Evolutionary conservation across 2,329 filamentous ascomycete species (phyloP).

Genomic region (Cercospora nicotianae): DNA sequence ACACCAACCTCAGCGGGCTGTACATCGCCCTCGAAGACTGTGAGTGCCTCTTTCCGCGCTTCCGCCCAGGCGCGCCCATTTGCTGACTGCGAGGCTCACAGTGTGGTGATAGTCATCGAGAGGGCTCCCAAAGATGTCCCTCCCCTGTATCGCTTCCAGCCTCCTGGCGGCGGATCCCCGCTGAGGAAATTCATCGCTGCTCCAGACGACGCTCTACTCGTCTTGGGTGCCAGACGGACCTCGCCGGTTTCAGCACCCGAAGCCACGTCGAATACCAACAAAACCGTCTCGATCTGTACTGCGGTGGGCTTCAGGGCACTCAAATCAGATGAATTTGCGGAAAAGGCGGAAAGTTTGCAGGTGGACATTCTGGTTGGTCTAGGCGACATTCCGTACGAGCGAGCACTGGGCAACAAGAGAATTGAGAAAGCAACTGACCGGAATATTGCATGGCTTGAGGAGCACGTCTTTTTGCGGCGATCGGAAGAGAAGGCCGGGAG

Average conservation of each 20-base stretch:
- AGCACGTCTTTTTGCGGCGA: constrained; percentile 54
- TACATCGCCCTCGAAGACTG: constrained; percentile 92
- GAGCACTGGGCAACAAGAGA: constrained; percentile 58
- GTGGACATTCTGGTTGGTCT: constrained; percentile 80
- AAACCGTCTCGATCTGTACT: constrained; percentile 74
- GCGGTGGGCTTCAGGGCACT: constrained; percentile 81
- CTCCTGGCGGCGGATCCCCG: constrained; percentile 51
- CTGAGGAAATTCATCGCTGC: constrained; percentile 77
- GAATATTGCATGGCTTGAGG: constrained; percentile 77
- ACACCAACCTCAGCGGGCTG: constrained; percentile 65
- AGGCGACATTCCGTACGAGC: constrained; percentile 68
- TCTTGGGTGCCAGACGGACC: constrained; percentile 75
- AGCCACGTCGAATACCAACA: constrained; percentile 51
- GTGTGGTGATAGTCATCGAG: constrained; percentile 60
- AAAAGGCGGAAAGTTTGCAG: constrained; percentile 62
- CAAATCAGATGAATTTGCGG: constrained; percentile 66
- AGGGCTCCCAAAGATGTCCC: constrained; percentile 52
- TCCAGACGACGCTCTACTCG: constrained; percentile 62
- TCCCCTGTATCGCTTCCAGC: constrained; percentile 54
- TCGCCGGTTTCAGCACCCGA: constrained; percentile 73
- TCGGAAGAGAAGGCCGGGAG: constrained; percentile 2
- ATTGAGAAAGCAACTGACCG: constrained; percentile 81
- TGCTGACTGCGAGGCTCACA: constrained; percentile 44
- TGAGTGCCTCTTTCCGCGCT: constrained; percentile 50
- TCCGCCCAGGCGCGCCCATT: constrained; percentile 14